These are phyloP conservation scores for Boletellus deceptivus DNA, from an alignment of 1,284 basidiomycete species.

Conservation along the genomic window DNA sequence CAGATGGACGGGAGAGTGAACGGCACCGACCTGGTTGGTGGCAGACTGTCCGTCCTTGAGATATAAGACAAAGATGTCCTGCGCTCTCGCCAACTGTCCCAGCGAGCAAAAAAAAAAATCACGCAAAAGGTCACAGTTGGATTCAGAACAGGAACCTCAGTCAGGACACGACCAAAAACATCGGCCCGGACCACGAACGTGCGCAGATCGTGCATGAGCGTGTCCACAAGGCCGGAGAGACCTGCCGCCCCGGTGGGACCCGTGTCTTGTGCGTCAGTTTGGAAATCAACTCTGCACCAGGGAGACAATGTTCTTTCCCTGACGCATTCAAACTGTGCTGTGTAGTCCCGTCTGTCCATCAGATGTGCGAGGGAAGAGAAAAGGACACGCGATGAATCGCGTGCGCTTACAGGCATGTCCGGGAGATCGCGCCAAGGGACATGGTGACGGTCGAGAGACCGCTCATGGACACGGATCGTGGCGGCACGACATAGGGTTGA, in stretches of 20 bases:
- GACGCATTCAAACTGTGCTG: conserved; percentile 6
- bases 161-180: conserved; percentile 13
- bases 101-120: no score
- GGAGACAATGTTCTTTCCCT: conserved; percentile 8
- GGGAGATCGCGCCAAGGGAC: conserved; percentile 6
- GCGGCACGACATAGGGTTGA: not conserved
- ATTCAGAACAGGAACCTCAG: conserved; percentile 13
- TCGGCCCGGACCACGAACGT: conserved; percentile 7
- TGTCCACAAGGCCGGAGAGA: conserved; percentile 2
- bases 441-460: conserved; percentile 4
- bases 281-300: not conserved
- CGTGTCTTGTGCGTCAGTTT: no score
- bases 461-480: not conserved
- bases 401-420: conserved; percentile 5
- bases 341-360: conserved; percentile 5
- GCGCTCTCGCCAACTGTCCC: conserved; percentile 14
- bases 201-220: conserved; percentile 13
- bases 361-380: no score
- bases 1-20: no score
- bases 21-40: conserved; percentile 6
- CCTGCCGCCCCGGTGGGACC: not conserved
- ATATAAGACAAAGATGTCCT: conserved; percentile 16
- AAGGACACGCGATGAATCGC: not conserved
- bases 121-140: no score
- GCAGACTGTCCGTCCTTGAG: conserved; percentile 21